Evolutionary conservation across 2,329 filamentous ascomycete species (phyloP), one percentile per base, ranked within the genome.

Genomic region (Lecanicillium sp.): DNA sequence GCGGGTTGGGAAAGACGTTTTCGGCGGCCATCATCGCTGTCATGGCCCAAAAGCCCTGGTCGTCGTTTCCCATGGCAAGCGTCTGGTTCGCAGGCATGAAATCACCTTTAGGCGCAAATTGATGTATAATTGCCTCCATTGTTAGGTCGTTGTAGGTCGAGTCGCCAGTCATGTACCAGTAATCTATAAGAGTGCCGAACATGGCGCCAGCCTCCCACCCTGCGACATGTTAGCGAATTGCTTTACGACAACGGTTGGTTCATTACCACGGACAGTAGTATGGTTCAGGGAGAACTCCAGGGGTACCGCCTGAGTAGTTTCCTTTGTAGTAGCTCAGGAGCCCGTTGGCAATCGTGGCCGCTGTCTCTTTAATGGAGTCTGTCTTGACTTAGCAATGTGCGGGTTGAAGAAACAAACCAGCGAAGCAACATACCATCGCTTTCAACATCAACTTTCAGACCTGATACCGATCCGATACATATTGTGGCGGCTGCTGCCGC

Each of bases 41-140:
- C 62, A 87, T 70, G 3, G 72, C 81, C 84, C 84, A 88, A 59
- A 87, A 87, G 2, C 80, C 77, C 57, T 83, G 79, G 50, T 83
- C 79, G 46, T 84, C 79, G 56, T 82, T 83, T 44, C 78, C 77
- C 33, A 67, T 51, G 2, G 65, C 66, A 20, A 61, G 58, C 12
- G 71, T 74, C 54, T 76, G 72, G 53, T 77, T 77, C 8, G 53
- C 47, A 2, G 77, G 77, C 74, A 78, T 78, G 53, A 66, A 80
- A 54, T 79, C 69, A 18, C 53, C 49, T 44, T 74, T 66, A 22
- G 68, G 63, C 25, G 73, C 72, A 18, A 63, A 64, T 53, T 80
- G 77, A 49, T 74, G 72, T n/a, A 71, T 51, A 48, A 81, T 51
- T 3, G 69, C 77, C 51, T 77, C 62, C 5, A 60, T 66, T 2